Base-by-base conservation (phyloP, 306 rosid species). In the Citrullus amarus region DNA sequence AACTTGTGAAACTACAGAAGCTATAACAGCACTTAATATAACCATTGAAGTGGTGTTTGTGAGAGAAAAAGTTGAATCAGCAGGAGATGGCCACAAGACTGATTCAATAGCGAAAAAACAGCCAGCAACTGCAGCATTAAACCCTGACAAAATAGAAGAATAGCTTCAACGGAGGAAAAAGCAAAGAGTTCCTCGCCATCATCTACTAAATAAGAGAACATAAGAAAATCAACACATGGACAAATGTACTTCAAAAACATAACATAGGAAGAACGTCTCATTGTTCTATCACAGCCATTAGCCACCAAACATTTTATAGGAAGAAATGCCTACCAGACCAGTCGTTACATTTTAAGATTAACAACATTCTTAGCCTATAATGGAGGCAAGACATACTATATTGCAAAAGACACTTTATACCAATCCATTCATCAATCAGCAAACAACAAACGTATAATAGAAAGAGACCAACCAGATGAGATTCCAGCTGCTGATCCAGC, bases 401-500 rank as follows among this genome's bases (percentile, higher is more conserved):
- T 68, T 5, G 34, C 54, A 68, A 28, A 68, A 68, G 6, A 18
- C 9, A 41, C 16, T 63, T 39, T 66, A 36, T 6, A 66, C 22
- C 30, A 9, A 50, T 53, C 41, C 50, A 44, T 44, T 10, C 10
- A 51, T 32, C 30, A 75, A 15, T 32, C 48, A 53, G 53, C 78
- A 14, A 74, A 28, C 48, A 48, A 51, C 20, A 36, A 74, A 32
- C 57, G 9, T 51, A 46, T 2, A 6, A 20, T 11, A 76, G 51
- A 22, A 39, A 44, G 12, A 66, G 57, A 61, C 80, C 48, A 56
- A 91, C 96, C 97, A 14, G 97, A 90, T 72, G 98, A 83, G 79
- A 95, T 86, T 55, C 98, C 98, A 54, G 97, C 97, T n/a, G 98
- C 97, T 75, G 98, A 90, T 80, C 97, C 97, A 41, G 97, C 91